These are phyloP conservation scores for Albatrellus sp. DNA, from an alignment of 1,284 basidiomycete genomes.

Conservation along the genomic window DNA sequence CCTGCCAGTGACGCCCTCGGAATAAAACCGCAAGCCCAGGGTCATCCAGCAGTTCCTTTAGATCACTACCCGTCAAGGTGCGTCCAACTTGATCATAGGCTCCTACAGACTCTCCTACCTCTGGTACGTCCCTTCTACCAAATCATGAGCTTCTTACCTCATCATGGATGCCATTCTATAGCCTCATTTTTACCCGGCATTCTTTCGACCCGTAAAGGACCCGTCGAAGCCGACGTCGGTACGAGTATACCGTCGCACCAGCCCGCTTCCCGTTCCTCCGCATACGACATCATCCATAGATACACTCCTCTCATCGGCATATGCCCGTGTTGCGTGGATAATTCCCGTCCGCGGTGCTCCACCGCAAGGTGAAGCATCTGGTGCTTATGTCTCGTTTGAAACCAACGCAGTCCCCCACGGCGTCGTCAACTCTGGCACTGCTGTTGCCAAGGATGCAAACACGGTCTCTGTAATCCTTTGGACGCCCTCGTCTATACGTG, in stretches of 20 bases:
- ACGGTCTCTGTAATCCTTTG: constrained; percentile 25
- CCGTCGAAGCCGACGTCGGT: constrained; percentile 9
- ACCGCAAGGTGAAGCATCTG: constrained; percentile 37
- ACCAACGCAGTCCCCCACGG: constrained; percentile 11
- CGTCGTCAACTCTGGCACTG: constrained; percentile 7
- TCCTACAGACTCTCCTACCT: background rate
- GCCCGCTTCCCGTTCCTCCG: constrained; percentile 29
- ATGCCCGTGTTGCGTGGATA: constrained; percentile 43
- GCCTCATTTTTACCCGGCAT: constrained; percentile 9
- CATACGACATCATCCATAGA: constrained; percentile 21
- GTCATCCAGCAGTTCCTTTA: background rate
- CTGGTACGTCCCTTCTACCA: background rate
- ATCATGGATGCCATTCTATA: background rate
- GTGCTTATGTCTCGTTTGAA: constrained; percentile 25
- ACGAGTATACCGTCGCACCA: constrained; percentile 6
- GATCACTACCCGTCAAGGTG: background rate
- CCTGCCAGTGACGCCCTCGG: background rate
- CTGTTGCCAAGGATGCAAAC: constrained; percentile 3
- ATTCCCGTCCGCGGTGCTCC: constrained; percentile 45
- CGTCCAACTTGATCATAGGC: background rate
- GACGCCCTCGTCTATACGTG: constrained; percentile 30
- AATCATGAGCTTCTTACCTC: background rate
- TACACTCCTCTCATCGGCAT: constrained; percentile 18
- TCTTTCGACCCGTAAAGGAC: constrained; percentile 9
- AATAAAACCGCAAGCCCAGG: background rate